Base-by-base conservation (phyloP, 176 grass and related monocot species). In the Phragmites australis region DNA sequence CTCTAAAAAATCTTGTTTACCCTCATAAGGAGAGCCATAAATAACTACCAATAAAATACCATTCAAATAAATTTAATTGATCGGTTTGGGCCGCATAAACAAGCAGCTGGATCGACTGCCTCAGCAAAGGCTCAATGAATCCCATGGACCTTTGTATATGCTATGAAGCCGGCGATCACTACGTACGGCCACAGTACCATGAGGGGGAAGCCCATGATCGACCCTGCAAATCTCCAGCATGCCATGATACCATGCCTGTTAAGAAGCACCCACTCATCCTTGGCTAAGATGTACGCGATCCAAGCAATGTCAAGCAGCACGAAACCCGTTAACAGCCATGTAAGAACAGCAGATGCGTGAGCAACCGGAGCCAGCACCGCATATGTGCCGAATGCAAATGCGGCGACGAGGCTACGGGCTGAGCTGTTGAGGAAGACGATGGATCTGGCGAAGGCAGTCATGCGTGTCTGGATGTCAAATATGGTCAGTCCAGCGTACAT, bases 401-500 rank as follows among this genome's bases (percentile, higher is more conserved):
- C 79, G 0, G 12, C 79, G 9, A 0, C 5, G 10, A 78, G 10
- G 74, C 26, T 43, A 19, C 81, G 25, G 45, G 50, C 18, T n/a
- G 68, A 49, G 25, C 77, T 59, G 21, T 68, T 69, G 59, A 90
- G 70, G 65, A 74, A 65, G 16, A 90, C 62, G 13, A 81, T 46
- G 13, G 51, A 46, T 26, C 70, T 27, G 52, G 43, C 0, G n/a
- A 85, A 83, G 12, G 82, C 80, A 0, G 1, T 14, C 80, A 49
- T 80, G 5, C 84, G 80, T 0, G 78, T 53, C 23, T 23, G 9
- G 45, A 85, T 69, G 66, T 79, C 15, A 37, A 90, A 50, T 2
- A 43, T 71, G 48, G 78, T 61, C 10, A 85, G 80, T 51, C 84
- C 86, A 19, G 86, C 82, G 67, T 64, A 90, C 70, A 75, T 75